These are phyloP conservation scores for Calocybe cyanea DNA, from an alignment of 768 basidiomycete genomes.

Conservation along the genomic window DNA sequence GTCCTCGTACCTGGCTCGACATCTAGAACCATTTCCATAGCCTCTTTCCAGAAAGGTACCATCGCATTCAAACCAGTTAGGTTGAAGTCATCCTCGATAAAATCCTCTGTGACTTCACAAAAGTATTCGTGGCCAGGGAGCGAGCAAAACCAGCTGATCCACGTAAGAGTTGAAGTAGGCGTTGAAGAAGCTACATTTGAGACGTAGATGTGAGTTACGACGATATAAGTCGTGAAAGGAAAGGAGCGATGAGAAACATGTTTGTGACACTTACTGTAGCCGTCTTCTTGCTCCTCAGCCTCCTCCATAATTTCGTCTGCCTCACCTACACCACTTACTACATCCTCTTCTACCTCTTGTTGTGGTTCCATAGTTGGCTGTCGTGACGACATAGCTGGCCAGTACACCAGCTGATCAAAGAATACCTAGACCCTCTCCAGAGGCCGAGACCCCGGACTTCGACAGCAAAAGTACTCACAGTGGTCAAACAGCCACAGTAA, in stretches of 20 bases:
- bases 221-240: neutral
- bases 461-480: constrained; percentile 88
- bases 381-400: constrained; percentile 56
- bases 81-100: constrained; percentile 99
- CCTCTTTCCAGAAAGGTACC: constrained; percentile 99
- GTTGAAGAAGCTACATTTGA: constrained; percentile 73
- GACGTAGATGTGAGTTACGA: constrained; percentile 18
- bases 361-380: constrained; percentile 37
- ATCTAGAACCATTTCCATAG: constrained; percentile 99
- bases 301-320: constrained; percentile 83
- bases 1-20: constrained; percentile 87
- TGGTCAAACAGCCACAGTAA: constrained; percentile 93
- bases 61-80: constrained; percentile 91
- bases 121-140: constrained; percentile 97
- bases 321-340: constrained; percentile 50
- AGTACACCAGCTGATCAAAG: constrained; percentile 57
- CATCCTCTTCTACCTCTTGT: constrained; percentile 64
- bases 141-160: constrained; percentile 97
- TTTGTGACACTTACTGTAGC: constrained; percentile 53
- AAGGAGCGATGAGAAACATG: constrained; percentile 9
- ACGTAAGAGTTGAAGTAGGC: constrained; percentile 87
- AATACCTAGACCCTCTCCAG: constrained; percentile 66
- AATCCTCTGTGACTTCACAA: constrained; percentile 97
- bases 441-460: constrained; percentile 62
- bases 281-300: constrained; percentile 70